Conservation (phyloP, 352 stramenopile species). For the Bremia lactucae region DNA sequence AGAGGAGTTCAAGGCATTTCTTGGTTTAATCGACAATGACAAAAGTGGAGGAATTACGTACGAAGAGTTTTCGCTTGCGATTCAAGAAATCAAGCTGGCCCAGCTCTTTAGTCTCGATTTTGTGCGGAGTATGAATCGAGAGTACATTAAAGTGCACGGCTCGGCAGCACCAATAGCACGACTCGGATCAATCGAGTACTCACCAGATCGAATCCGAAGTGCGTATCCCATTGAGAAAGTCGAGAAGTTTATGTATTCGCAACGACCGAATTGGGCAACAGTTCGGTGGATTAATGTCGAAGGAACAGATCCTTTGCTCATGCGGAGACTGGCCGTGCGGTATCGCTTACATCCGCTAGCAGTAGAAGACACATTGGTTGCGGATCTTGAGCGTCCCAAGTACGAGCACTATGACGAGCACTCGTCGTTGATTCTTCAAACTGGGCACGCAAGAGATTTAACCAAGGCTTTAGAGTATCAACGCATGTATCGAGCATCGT, state of each 20-base stretch:
- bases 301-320: conserved; percentile 43
- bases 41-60: conserved; percentile 76
- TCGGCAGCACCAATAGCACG: conserved; percentile 5
- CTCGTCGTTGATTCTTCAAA: conserved; percentile 65
- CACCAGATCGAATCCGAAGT: conserved; percentile 58
- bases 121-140: conserved; percentile 18
- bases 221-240: conserved; percentile 56
- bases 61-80: conserved; percentile 77
- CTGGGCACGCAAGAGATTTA: conserved; percentile 42
- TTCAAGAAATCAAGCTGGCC: conserved; percentile 84
- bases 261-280: conserved; percentile 51
- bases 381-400: conserved; percentile 71
- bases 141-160: conserved; percentile 18
- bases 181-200: conserved; percentile 73
- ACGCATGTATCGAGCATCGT: conserved; percentile 56
- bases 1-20: conserved; percentile 56
- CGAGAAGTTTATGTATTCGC: conserved; percentile 81
- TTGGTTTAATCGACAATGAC: conserved; percentile 72
- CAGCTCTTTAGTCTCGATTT: conserved; percentile 71
- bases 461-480: conserved; percentile 53
- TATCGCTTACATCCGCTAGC: conserved; percentile 78
- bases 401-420: conserved; percentile 84
- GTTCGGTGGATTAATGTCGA: conserved; percentile 83
- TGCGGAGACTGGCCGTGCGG: conserved; percentile 66
- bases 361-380: conserved; percentile 73